phyloP scores from a whole-genome alignment of 345 rosid species.

The Lenwebbia sp. region DNA sequence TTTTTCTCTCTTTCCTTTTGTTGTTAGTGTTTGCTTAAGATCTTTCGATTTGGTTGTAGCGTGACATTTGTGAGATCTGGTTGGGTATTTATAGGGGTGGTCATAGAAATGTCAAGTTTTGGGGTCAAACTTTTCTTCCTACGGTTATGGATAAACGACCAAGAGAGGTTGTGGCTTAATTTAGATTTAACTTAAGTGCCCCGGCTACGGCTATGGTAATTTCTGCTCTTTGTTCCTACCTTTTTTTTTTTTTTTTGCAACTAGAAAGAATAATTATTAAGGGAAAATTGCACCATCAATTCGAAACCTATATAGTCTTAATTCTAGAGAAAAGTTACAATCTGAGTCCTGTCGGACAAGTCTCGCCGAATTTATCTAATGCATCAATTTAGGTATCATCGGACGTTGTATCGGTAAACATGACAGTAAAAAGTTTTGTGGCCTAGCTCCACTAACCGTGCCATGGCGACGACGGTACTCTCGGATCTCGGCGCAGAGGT shows the following conservation, averaged over 20 bases:
- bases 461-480: conserved; percentile 38
- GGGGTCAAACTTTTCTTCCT: not conserved
- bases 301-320: too few relatives aligned
- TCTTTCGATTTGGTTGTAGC: not conserved
- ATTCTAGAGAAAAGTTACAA: too few relatives aligned
- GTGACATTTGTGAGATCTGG: not conserved
- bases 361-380: too few relatives aligned
- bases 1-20: not conserved
- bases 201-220: not conserved
- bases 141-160: not conserved
- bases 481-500: conserved; percentile 73
- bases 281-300: too few relatives aligned
- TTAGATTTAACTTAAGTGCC: not conserved
- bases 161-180: not conserved
- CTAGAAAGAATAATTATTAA: too few relatives aligned
- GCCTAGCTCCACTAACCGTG: too few relatives aligned
- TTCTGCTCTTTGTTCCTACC: too few relatives aligned
- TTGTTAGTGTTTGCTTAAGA: not conserved
- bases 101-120: not conserved
- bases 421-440: too few relatives aligned
- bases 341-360: too few relatives aligned
- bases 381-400: too few relatives aligned
- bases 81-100: not conserved
- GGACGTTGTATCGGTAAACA: too few relatives aligned
- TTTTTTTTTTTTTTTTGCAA: too few relatives aligned